phyloP scores from a whole-genome alignment of 768 basidiomycete species.

The Pilatotrama ljubarskyi region DNA sequence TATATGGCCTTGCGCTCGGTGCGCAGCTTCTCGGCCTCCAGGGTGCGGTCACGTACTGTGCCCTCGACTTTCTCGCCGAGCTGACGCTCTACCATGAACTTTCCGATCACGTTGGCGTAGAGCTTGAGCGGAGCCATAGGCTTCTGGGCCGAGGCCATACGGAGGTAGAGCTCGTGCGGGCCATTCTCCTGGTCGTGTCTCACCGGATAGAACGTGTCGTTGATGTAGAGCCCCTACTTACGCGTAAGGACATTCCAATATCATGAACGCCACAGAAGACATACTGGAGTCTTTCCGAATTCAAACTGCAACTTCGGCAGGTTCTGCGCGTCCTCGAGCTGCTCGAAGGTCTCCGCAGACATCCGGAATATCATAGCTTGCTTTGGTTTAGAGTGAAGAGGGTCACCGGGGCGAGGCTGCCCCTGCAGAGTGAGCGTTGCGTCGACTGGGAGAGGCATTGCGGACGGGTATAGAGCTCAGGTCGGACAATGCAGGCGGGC shows the following conservation, averaged over 20 bases:
- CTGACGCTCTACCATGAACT: constrained; percentile 65
- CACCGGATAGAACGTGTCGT: constrained; percentile 64
- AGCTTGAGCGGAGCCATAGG: constrained; percentile 69
- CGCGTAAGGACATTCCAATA: constrained; percentile 1
- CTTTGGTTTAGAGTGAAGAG: constrained; percentile 61
- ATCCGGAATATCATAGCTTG: constrained; percentile 76
- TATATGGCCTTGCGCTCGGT: constrained; percentile 48
- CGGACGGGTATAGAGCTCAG: not conserved
- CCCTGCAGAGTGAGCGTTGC: constrained; percentile 59
- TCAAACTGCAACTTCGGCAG: constrained; percentile 55
- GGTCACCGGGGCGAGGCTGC: constrained; percentile 54
- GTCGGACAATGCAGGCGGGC: constrained; percentile 1
- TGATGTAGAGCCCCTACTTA: constrained; percentile 66
- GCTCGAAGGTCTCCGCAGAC: constrained; percentile 71
- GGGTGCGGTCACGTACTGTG: constrained; percentile 42
- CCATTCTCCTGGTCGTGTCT: constrained; percentile 50
- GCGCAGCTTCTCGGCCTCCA: constrained; percentile 45
- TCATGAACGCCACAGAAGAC: constrained; percentile 18
- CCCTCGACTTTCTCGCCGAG: constrained; percentile 45
- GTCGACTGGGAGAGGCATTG: constrained; percentile 67
- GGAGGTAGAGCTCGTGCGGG: constrained; percentile 73
- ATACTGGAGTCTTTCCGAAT: constrained; percentile 61
- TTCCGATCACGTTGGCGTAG: constrained; percentile 73
- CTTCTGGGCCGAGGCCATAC: constrained; percentile 56
- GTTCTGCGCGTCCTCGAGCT: constrained; percentile 51